phyloP scores from a whole-genome alignment of 352 stramenopile genomes.

The Thalassiosira exigua region DNA sequence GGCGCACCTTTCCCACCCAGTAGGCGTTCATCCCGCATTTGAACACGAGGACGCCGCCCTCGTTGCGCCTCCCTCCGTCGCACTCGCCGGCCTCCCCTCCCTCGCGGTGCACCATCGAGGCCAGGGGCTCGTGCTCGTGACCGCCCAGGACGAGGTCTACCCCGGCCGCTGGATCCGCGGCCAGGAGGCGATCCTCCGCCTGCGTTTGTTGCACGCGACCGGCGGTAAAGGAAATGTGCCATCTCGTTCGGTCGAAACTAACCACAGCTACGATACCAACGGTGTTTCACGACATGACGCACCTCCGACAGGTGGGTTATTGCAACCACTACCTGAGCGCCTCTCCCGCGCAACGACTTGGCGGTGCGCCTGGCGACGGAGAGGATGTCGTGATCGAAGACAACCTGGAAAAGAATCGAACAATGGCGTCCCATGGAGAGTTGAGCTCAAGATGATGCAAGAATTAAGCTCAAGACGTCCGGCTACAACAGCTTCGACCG shows the following conservation, averaged over 20 bases:
- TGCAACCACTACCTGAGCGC: slow-evolving; percentile 87
- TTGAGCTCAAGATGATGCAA: too few relatives aligned
- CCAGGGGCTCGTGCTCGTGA: slow-evolving; percentile 91
- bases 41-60: slow-evolving; percentile 85
- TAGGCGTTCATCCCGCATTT: slow-evolving; percentile 90
- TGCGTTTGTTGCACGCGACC: neutral
- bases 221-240: neutral
- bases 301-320: slow-evolving; percentile 87
- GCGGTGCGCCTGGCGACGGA: slow-evolving; percentile 28
- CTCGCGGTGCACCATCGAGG: slow-evolving; percentile 80
- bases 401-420: slow-evolving; percentile 6
- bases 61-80: slow-evolving; percentile 15
- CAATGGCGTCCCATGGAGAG: neutral
- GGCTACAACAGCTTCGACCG: neutral
- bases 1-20: slow-evolving; percentile 88
- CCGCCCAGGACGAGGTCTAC: slow-evolving; percentile 90
- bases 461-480: too few relatives aligned
- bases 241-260: too few relatives aligned
- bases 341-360: slow-evolving; percentile 35
- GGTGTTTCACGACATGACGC: too few relatives aligned
- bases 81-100: neutral
- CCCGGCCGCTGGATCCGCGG: slow-evolving; percentile 74
- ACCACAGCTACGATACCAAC: too few relatives aligned
- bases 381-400: slow-evolving; percentile 42
- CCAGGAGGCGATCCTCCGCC: slow-evolving; percentile 85